Evolutionary conservation across 306 rosid species (phyloP).

Genomic region (Quercus engelmannii): DNA sequence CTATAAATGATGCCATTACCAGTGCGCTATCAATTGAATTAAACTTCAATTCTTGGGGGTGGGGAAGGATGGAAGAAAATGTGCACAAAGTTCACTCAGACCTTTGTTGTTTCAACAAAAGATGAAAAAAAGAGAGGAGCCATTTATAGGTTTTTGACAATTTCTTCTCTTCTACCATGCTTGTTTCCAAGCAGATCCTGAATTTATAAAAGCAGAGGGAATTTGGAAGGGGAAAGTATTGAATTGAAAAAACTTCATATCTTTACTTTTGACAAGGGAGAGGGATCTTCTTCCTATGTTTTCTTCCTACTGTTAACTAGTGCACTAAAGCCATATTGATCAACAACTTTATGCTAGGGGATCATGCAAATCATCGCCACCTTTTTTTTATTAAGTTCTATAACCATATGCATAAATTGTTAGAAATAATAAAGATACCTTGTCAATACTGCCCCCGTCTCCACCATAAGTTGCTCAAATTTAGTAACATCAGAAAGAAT

Average conservation of each 20-base stretch:
- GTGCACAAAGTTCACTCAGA: neutral
- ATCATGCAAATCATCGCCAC: constrained; percentile 5
- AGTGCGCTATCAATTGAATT: no score
- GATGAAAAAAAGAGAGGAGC: neutral
- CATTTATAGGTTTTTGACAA: neutral
- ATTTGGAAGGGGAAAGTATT: neutral
- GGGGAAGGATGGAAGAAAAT: neutral
- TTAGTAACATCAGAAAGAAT: constrained; percentile 44
- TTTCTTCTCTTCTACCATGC: neutral
- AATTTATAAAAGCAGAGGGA: neutral
- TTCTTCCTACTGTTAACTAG: neutral
- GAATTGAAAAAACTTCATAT: neutral
- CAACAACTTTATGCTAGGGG: neutral
- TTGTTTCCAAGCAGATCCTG: neutral
- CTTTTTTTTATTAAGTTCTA: constrained; percentile 7
- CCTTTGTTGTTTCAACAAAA: neutral
- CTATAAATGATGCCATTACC: no score
- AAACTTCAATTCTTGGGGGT: no score
- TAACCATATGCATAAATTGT: neutral
- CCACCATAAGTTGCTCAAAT: constrained; percentile 74
- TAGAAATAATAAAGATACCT: constrained; percentile 50
- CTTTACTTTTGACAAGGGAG: neutral
- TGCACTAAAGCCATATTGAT: neutral
- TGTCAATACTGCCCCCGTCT: constrained; percentile 67
- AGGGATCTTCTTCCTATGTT: neutral